Evolutionary conservation across 495 filamentous ascomycete species (phyloP).

Genomic region (Melanomma pulvis-pyrius): DNA sequence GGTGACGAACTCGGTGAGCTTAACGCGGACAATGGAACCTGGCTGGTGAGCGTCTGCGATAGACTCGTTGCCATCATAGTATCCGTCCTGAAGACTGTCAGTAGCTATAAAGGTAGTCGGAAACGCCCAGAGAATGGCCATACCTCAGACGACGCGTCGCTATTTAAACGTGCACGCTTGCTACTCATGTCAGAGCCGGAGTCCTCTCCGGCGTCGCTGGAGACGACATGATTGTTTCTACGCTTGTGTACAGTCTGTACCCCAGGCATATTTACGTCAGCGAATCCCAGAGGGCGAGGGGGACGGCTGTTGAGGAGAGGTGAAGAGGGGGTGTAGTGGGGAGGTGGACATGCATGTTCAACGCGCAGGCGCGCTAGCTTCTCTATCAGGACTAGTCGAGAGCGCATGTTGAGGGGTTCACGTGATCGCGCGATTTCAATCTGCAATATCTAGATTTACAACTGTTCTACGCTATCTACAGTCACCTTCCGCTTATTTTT

Average conservation of each 20-base stretch:
- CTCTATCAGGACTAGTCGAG: too few relatives aligned
- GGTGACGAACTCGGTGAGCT: constrained; percentile 89
- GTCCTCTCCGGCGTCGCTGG: constrained; percentile 30
- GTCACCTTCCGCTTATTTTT: constrained; percentile 39
- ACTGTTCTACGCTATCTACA: constrained; percentile 3
- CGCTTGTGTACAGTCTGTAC: neutral
- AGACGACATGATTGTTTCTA: neutral
- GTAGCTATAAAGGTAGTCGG: neutral
- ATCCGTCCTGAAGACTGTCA: constrained; percentile 16
- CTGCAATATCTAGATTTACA: constrained; percentile 2
- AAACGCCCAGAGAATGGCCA: neutral
- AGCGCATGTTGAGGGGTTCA: too few relatives aligned
- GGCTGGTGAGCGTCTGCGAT: constrained; percentile 57
- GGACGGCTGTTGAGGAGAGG: neutral
- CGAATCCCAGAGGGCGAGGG: too few relatives aligned
- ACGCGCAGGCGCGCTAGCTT: too few relatives aligned
- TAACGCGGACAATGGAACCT: constrained; percentile 87
- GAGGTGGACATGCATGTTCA: neutral
- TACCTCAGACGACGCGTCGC: constrained; percentile 29
- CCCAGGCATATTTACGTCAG: too few relatives aligned
- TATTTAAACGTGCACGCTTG: constrained; percentile 38
- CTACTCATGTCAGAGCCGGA: constrained; percentile 25
- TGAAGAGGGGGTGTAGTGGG: neutral
- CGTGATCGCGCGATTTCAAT: neutral
- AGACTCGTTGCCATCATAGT: constrained; percentile 17